Base-by-base conservation (phyloP, 352 stramenopile species). In the Stephanocyclus meneghinianus region DNA sequence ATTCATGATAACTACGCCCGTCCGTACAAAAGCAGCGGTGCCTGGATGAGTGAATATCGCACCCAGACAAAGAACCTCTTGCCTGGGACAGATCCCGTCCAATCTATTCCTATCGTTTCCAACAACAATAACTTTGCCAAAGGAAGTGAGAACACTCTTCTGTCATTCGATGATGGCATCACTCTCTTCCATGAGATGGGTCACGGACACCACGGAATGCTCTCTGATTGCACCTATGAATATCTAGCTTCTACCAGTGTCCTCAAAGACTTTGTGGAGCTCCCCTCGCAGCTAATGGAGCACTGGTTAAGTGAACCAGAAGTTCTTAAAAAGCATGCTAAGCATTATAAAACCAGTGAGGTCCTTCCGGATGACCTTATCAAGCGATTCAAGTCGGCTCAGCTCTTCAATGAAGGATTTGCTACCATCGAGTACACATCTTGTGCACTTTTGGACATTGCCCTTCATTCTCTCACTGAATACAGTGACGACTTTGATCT, bases 101-200 rank as follows among this genome's bases (percentile, higher is more conserved):
- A 90, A 69, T 60, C 50, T 3, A 86, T 93, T 72, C 90, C 90
- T 7, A 89, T 94, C 48, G 85, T 94, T 42, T 78, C 57, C n/a
- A 94, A 94, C 82, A 94, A 94, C 77, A 93, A 93, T 69, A 94
- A 94, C 62, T 93, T 94, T 83, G 83, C 81, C 63, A 91, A 90
- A 67, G 81, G 78, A 42, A 80, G 68, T 29, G 66, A 77, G 2
- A 63, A 77, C 16, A 91, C 87, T 3, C 66, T 94, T 10, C 69
- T 95, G 13, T 90, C 78, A 11, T 94, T 93, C 81, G 86, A 90
- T 78, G 90, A 94, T 76, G 80, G 81, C 26, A 68, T 56, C 1
- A 94, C 90, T 0, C 68, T 94, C 0, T 95, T 95, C 68, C 91
- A 95, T 74, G 91, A 95, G 78, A 76, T 86, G 51, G 88, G 91